These are phyloP conservation scores for Eucalyptus polybractea DNA, from an alignment of 345 rosid genomes.

Conservation along the genomic window DNA sequence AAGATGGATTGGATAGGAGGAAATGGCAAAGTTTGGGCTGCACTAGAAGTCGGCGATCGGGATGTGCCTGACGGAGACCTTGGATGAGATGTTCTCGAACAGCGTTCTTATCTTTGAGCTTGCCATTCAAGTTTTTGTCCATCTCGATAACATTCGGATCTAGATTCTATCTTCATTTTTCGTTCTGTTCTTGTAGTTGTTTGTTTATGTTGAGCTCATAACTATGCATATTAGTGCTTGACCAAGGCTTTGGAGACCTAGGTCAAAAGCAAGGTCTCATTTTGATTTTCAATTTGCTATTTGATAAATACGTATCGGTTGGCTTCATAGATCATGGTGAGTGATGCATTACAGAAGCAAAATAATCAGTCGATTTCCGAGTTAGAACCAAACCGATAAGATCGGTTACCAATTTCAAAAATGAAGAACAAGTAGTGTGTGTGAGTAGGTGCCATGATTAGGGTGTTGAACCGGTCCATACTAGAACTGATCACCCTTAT, in stretches of 20 bases:
- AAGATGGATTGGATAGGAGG: neutral
- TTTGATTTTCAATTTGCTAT: no score
- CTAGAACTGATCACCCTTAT: neutral
- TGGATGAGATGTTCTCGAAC: slow-evolving; percentile 68
- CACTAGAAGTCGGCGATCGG: slow-evolving; percentile 82
- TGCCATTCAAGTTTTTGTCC: no score
- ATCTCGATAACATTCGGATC: no score
- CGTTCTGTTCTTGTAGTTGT: no score
- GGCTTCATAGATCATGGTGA: neutral
- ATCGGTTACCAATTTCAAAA: fast-evolving
- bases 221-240: no score
- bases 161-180: no score
- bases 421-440: neutral
- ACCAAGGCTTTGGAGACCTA: no score
- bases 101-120: no score
- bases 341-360: neutral
- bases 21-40: slow-evolving; percentile 83
- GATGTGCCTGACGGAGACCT: slow-evolving; percentile 83
- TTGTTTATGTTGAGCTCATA: no score
- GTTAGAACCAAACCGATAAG: fast-evolving
- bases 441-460: neutral
- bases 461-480: neutral
- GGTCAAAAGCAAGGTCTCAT: no score
- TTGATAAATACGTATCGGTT: no score
- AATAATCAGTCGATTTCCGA: fast-evolving